Percentiles rank a stretch among this genome's conserved stretches.
phyloP scores from a whole-genome alignment of 1,139 yeast species.

The Spathaspora sp. region DNA sequence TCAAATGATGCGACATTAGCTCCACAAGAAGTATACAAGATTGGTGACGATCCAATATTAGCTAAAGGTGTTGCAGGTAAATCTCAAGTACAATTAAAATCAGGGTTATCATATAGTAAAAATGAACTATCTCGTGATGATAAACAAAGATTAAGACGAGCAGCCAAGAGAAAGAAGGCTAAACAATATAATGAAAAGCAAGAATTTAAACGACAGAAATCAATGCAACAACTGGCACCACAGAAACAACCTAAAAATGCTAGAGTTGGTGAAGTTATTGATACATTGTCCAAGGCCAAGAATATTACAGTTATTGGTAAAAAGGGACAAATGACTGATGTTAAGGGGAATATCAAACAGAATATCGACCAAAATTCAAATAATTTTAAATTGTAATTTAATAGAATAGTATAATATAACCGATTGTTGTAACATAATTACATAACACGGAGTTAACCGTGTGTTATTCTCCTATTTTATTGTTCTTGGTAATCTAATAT shows the following conservation, averaged over 20 bases:
- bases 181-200: conserved; percentile 47
- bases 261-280: conserved; percentile 63
- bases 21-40: conserved; percentile 90
- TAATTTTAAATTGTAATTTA: conserved; percentile 22
- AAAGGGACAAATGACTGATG: conserved; percentile 74
- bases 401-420: not conserved
- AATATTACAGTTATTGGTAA: conserved; percentile 79
- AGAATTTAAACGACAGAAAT: conserved; percentile 20
- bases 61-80: conserved; percentile 39
- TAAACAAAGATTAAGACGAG: conserved; percentile 82
- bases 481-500: not conserved
- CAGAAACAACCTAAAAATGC: conserved; percentile 44
- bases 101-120: conserved; percentile 81
- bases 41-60: conserved; percentile 49
- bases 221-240: conserved; percentile 21
- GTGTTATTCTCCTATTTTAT: no score
- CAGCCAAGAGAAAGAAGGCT: conserved; percentile 77
- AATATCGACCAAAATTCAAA: conserved; percentile 20
- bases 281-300: conserved; percentile 70
- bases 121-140: conserved; percentile 85
- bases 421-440: no score
- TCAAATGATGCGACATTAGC: conserved; percentile 79
- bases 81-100: conserved; percentile 67
- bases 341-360: conserved; percentile 64
- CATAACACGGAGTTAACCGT: no score